phyloP scores from a whole-genome alignment of 352 stramenopile species.

The Globisporangium spinosum region DNA sequence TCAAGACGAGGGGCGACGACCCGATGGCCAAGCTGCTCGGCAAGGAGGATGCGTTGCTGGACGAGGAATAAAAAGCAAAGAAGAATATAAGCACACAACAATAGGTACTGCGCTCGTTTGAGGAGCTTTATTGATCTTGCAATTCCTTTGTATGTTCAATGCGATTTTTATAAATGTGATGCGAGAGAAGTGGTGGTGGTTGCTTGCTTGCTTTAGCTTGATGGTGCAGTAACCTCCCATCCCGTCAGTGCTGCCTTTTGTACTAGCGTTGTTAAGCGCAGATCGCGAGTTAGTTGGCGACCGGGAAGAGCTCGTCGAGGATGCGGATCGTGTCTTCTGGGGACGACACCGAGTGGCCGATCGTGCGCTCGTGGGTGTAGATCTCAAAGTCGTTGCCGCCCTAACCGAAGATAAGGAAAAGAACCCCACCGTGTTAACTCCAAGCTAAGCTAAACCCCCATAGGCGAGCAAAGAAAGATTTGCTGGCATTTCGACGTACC shows the following conservation, averaged over 20 bases:
- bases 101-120: not conserved
- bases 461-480: not conserved
- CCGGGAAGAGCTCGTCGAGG: conserved; percentile 96
- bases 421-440: not conserved
- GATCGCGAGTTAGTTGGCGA: conserved; percentile 10
- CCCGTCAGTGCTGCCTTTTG: not conserved
- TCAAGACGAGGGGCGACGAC: conserved; percentile 87
- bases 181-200: no score
- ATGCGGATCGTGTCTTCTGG: conserved; percentile 96
- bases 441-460: not conserved
- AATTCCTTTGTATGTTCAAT: not conserved
- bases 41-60: conserved; percentile 43
- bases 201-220: not conserved
- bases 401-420: conserved; percentile 17
- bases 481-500: conserved; percentile 22
- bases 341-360: conserved; percentile 95
- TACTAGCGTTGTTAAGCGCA: not conserved
- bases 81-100: not conserved
- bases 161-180: not conserved
- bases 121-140: not conserved
- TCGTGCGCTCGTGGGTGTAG: conserved; percentile 94
- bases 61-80: conserved; percentile 10
- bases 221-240: not conserved
- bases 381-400: conserved; percentile 99
- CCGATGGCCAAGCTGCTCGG: conserved; percentile 92